Conservation (phyloP, 2,329 filamentous ascomycete genomes). For the Exophiala oligosperma region DNA sequence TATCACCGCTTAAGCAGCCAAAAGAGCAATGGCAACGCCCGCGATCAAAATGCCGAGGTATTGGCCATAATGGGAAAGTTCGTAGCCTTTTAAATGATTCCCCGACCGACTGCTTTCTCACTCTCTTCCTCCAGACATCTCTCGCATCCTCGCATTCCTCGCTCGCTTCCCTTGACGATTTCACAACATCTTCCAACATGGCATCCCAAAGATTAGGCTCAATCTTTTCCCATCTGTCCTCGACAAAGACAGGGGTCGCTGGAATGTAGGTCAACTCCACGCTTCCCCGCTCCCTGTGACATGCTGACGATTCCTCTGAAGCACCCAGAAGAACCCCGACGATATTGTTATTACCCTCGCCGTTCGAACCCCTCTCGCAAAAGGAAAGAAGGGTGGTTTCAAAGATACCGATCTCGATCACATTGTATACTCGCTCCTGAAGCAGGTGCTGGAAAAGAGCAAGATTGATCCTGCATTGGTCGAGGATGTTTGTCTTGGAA, state of each 20-base stretch:
- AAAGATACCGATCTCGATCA: slow-evolving; percentile 92
- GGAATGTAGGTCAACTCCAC: slow-evolving; percentile 65
- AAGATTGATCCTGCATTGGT: slow-evolving; percentile 77
- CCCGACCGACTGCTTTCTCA: too few relatives aligned
- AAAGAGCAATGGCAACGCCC: too few relatives aligned
- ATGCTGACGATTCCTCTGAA: slow-evolving; percentile 39
- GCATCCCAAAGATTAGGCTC: slow-evolving; percentile 82
- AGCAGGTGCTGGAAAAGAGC: slow-evolving; percentile 70
- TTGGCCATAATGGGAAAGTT: not conserved
- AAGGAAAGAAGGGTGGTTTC: slow-evolving; percentile 87
- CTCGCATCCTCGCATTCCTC: not conserved
- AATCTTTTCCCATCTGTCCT: slow-evolving; percentile 82
- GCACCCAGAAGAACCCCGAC: slow-evolving; percentile 88
- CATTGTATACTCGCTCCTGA: slow-evolving; percentile 77
- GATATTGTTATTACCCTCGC: slow-evolving; percentile 96
- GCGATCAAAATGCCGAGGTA: not conserved
- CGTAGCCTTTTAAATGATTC: not conserved
- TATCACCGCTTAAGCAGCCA: too few relatives aligned
- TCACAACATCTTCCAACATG: slow-evolving; percentile 52
- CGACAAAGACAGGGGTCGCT: slow-evolving; percentile 68
- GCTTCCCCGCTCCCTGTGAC: not conserved
- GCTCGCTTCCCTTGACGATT: too few relatives aligned
- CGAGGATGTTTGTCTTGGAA: slow-evolving; percentile 89
- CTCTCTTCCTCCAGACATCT: not conserved
- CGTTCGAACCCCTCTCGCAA: slow-evolving; percentile 82